These are phyloP conservation scores for Nicotiana sylvestris DNA, from an alignment of 257 asterid species.

Conservation along the genomic window DNA sequence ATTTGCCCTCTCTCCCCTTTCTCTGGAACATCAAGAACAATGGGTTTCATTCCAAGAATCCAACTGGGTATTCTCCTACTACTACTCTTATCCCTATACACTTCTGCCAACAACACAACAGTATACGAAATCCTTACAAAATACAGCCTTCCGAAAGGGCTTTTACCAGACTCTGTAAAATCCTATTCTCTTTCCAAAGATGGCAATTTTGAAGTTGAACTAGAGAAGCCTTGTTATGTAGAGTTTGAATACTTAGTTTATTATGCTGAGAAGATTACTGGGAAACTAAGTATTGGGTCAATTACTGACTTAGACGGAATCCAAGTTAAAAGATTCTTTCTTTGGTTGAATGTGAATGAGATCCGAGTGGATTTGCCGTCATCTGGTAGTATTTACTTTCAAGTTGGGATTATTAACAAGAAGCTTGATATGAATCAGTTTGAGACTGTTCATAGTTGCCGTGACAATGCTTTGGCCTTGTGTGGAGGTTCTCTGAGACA, in stretches of 20 bases:
- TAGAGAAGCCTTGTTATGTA: slow-evolving; percentile 65
- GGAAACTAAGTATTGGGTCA: slow-evolving; percentile 67
- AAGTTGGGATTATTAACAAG: slow-evolving; percentile 91
- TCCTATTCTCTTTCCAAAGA: slow-evolving; percentile 65
- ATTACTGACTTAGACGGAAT: slow-evolving; percentile 65
- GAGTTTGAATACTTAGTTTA: slow-evolving; percentile 80
- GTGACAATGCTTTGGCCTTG: slow-evolving; percentile 38
- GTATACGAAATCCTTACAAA: slow-evolving; percentile 59
- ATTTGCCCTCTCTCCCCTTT: not conserved
- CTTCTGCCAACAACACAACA: slow-evolving; percentile 14
- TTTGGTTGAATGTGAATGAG: slow-evolving; percentile 89
- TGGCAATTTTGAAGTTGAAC: slow-evolving; percentile 59
- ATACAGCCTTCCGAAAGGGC: slow-evolving; percentile 81
- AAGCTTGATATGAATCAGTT: slow-evolving; percentile 75
- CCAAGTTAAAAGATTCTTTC: slow-evolving; percentile 64
- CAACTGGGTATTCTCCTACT: not conserved
- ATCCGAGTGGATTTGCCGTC: slow-evolving; percentile 88
- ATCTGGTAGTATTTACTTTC: slow-evolving; percentile 66
- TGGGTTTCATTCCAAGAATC: not conserved
- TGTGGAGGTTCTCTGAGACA: slow-evolving; percentile 31
- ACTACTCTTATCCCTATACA: not conserved
- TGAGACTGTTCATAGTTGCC: slow-evolving; percentile 64
- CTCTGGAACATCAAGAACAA: not conserved
- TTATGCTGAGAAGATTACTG: slow-evolving; percentile 67
- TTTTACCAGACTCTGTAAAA: slow-evolving; percentile 72